Base-by-base conservation (phyloP, 129 eudicot species). In the Helichrysum umbraculigerum region DNA sequence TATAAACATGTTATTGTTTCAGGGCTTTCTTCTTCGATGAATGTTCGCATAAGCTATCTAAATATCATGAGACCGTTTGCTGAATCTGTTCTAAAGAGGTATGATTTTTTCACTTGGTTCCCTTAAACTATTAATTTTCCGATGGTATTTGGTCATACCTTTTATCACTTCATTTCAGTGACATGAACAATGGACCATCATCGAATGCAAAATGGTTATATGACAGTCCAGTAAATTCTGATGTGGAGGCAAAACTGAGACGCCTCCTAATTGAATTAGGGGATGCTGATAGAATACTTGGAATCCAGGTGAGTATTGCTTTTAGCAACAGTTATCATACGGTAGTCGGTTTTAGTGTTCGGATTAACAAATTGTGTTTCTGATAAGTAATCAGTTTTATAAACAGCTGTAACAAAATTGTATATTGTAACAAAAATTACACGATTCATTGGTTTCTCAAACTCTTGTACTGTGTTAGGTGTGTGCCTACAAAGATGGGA, bases 31-130 rank as follows among this genome's bases (percentile, higher is more conserved):
- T 83, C 99, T 72, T 85, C 91, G 28, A 84, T 95, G 96, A 76
- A 91, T 87, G 90, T 86, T 62, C 90, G 97, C 47, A 80, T 95
- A 64, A 85, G 66, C 71, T 95, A 95, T 81, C 70, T 91, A 71
- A 94, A 84, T 60, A 86, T 95, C 77, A 95, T 95, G 99, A 83
- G 97, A 79, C 99, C 99, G 11, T 95, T 95, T 77, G 97, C 99
- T 22, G 99, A 91, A 85, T 89, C 96, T 83, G 97, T 89, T 79
- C 75, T 95, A 64, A 88, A 86, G 78, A 70, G 94, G 99, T 95
- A 77, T 71, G 78, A 78, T 19, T 37, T 37, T 71, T 60, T 59
- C 29, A 16, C 1, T 66, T 73, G 17, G 78, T 35, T 20, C 35
- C 32, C 5, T 14, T 72, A 14, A 3, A 3, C 29, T 28, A 4